Evolutionary conservation across 306 rosid species (phyloP), one percentile per base, ranked within the genome.

Genomic region (Lupinus albus): DNA sequence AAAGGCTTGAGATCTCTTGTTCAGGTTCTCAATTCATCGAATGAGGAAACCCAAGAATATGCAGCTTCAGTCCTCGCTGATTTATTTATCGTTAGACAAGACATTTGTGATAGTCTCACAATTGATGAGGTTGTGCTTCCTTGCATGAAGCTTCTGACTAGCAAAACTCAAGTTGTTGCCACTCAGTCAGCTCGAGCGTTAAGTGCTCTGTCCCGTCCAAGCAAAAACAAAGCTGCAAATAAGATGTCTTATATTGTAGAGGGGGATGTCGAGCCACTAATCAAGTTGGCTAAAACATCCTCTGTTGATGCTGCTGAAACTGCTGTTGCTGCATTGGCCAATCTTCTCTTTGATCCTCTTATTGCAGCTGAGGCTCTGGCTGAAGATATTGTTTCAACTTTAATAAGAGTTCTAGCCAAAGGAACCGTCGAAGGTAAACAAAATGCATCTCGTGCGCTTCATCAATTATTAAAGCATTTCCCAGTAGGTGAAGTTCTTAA

Each of bases 61-160:
- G 97, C 91, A 47, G 97, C 91, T 61, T 93, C 97, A 33, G 94
- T 84, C 62, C 88, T 93, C 59, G 98, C 98, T 66, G 96, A 93
- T 85, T 79, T 93, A 53, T 88, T 93, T 81, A 77, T 81, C 81
- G 76, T 84, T 51, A 89, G 98, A 70, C 91, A 88, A 80, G 98
- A 89, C 72, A 89, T 93, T 72, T 93, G 95, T 64, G 97, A 89
- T 60, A 83, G 83, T 82, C 85, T 93, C 38, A 91, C 89, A 68
- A 89, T 84, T 51, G 97, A 87, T 75, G 98, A 93, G 83, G 83
- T 89, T 20, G 91, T 93, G 70, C 82, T 73, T 83, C 85, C 94
- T 83, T 87, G 89, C 85, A 80, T 86, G 96, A 89, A 88, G 86
- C 98, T 93, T 80, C 78, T 93, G 83, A 82, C 88, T 64, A 89